Evolutionary conservation across 2,329 filamentous ascomycete species (phyloP).

Genomic region (Botrytis aclada): DNA sequence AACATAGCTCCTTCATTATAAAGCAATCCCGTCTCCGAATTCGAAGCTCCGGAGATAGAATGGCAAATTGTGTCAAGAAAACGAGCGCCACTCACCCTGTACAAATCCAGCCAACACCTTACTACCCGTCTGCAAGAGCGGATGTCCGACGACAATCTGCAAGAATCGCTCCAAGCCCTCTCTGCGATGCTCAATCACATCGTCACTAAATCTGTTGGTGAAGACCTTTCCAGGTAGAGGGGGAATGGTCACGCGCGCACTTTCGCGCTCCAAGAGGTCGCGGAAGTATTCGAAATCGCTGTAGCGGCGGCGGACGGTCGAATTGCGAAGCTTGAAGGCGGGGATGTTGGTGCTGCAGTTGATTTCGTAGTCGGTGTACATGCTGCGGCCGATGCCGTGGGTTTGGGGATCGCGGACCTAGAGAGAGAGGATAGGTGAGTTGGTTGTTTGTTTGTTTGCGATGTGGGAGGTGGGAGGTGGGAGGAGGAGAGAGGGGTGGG

Average conservation of each 20-base stretch:
- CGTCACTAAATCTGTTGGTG: constrained; percentile 95
- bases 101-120: constrained; percentile 96
- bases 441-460: constrained; percentile 6
- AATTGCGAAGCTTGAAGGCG: constrained; percentile 92
- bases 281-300: constrained; percentile 99
- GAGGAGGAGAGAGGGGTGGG: background rate
- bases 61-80: background rate
- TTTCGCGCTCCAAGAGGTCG: constrained; percentile 95
- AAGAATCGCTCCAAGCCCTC: constrained; percentile 92
- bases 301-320: constrained; percentile 86
- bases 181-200: constrained; percentile 92
- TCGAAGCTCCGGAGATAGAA: constrained; percentile 2
- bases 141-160: constrained; percentile 96
- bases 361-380: constrained; percentile 99
- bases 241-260: constrained; percentile 89
- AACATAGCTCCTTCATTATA: background rate
- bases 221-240: constrained; percentile 96
- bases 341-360: constrained; percentile 97
- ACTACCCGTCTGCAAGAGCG: constrained; percentile 92
- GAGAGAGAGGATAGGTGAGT: constrained; percentile 16
- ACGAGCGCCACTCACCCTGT: constrained; percentile 66
- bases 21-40: background rate
- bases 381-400: constrained; percentile 87
- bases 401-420: constrained; percentile 92
- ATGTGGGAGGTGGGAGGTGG: constrained; percentile 12